Evolutionary conservation across 2,329 filamentous ascomycete genomes (phyloP).

Genomic region (Helotiales sp.): DNA sequence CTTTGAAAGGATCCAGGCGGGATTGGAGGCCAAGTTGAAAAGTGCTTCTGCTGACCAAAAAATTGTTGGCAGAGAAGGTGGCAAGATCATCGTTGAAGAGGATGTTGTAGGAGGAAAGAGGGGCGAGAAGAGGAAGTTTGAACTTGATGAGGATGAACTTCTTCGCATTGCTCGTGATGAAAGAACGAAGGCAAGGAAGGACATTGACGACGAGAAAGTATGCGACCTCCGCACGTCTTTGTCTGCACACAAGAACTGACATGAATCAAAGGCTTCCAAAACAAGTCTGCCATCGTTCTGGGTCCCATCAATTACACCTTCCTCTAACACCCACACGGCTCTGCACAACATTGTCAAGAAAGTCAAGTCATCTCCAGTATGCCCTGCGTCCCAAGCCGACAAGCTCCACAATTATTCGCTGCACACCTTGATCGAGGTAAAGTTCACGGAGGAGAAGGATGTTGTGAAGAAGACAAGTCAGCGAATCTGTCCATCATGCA

Average conservation of each 20-base stretch:
- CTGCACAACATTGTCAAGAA: slow-evolving; percentile 63
- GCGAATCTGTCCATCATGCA: slow-evolving; percentile 81
- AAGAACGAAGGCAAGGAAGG: slow-evolving; percentile 69
- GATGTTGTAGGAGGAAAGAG: slow-evolving; percentile 42
- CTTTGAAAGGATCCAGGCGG: slow-evolving; percentile 86
- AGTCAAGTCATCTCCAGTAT: slow-evolving; percentile 71
- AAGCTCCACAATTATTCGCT: slow-evolving; percentile 77
- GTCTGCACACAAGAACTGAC: slow-evolving; percentile 10
- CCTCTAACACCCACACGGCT: slow-evolving; percentile 61
- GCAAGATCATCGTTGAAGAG: slow-evolving; percentile 51
- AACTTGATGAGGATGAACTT: slow-evolving; percentile 79
- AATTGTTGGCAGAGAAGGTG: slow-evolving; percentile 49
- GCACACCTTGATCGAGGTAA: slow-evolving; percentile 75
- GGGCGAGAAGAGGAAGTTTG: slow-evolving; percentile 74
- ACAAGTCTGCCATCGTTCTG: slow-evolving; percentile 84
- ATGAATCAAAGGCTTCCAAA: slow-evolving; percentile 57
- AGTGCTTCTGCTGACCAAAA: slow-evolving; percentile 39
- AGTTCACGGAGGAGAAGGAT: slow-evolving; percentile 75
- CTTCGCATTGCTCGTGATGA: slow-evolving; percentile 72
- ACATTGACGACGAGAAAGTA: slow-evolving; percentile 75
- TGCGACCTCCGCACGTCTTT: slow-evolving; percentile 13
- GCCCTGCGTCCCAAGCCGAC: slow-evolving; percentile 72
- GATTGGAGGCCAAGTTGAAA: slow-evolving; percentile 51
- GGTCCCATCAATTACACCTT: slow-evolving; percentile 84
- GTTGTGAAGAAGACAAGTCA: slow-evolving; percentile 52